Percentiles rank a stretch among this genome's conserved stretches.
These are phyloP conservation scores for Podospora sp. DNA, from an alignment of 495 filamentous ascomycete genomes.

Conservation along the genomic window DNA sequence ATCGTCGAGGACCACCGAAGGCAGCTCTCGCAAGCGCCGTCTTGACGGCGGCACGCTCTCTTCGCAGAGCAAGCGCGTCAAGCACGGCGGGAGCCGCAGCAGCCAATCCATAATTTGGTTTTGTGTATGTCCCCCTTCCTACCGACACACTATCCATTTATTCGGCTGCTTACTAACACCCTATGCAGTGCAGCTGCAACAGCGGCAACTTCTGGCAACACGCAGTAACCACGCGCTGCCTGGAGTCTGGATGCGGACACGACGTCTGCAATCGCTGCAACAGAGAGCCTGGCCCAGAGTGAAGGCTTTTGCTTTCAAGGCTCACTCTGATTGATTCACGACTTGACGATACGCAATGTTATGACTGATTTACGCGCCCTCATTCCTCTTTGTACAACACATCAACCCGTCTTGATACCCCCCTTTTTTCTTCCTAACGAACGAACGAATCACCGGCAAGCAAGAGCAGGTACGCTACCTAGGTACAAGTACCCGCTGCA, in stretches of 20 bases:
- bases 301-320: neutral
- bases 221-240: neutral
- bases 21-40: constrained; percentile 3
- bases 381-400: neutral
- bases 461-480: too few relatives aligned
- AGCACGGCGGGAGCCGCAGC: neutral
- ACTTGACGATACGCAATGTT: neutral
- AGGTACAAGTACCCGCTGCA: neutral
- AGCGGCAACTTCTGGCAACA: neutral
- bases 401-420: neutral
- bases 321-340: neutral
- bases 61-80: neutral
- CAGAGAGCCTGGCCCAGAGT: too few relatives aligned
- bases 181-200: neutral
- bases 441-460: neutral
- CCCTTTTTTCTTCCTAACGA: neutral
- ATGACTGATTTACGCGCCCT: neutral
- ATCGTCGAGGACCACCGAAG: neutral
- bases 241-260: neutral
- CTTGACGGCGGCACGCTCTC: neutral
- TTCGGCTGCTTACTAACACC: neutral
- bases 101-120: neutral
- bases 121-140: neutral
- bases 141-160: neutral
- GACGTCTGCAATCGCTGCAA: neutral